Evolutionary conservation across 208 protist species (phyloP).

Genomic region (Tritrichomonas foetus): DNA sequence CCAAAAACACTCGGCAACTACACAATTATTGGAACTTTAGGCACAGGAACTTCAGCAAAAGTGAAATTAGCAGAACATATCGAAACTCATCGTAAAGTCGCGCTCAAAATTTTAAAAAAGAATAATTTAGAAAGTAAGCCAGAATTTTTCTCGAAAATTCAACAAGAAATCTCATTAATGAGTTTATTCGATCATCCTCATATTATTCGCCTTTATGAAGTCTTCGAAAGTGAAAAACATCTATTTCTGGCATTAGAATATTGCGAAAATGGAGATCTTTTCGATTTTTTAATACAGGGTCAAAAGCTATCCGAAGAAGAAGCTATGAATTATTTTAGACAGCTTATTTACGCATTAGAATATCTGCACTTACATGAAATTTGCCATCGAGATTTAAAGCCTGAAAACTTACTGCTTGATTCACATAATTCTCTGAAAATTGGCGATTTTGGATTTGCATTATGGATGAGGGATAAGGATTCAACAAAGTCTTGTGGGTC

Average conservation of each 20-base stretch:
- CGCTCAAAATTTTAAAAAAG: conserved; percentile 8
- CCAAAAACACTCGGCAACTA: not conserved
- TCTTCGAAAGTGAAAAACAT: not conserved
- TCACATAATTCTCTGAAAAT: not conserved
- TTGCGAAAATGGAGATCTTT: not conserved
- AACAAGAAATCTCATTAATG: not conserved
- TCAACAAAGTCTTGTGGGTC: not conserved
- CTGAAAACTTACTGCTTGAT: not conserved
- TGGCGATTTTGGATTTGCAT: not conserved
- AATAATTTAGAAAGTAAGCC: not conserved
- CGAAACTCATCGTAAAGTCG: not conserved
- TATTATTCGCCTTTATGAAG: not conserved
- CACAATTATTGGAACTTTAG: not conserved
- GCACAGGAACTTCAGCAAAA: not conserved
- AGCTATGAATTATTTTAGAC: not conserved
- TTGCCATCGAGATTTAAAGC: not conserved
- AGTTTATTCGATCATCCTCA: not conserved
- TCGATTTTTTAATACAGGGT: not conserved
- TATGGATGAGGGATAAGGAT: not conserved
- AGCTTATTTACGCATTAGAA: not conserved
- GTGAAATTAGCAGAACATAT: not conserved
- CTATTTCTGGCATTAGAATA: not conserved
- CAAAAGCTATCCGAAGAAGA: not conserved
- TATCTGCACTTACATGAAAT: not conserved
- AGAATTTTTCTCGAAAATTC: not conserved